Evolutionary conservation across 768 basidiomycete genomes (phyloP).

Genomic region (Kockovaella imperatae): DNA sequence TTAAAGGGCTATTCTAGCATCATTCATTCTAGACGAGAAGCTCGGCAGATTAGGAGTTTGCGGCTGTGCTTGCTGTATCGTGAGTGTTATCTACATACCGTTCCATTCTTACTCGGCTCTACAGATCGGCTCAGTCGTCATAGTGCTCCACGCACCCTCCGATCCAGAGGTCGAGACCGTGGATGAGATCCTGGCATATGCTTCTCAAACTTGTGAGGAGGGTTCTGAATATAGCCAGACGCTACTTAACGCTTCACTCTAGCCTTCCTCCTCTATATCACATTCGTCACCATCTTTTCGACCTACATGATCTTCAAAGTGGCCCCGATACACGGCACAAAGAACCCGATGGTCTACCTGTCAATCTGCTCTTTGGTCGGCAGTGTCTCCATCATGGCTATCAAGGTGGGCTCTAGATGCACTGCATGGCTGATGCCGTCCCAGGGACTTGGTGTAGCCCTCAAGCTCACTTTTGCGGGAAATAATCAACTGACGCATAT

Average conservation of each 20-base stretch:
- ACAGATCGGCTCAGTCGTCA: conserved; percentile 71
- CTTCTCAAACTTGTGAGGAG: conserved; percentile 76
- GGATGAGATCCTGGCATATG: conserved; percentile 84
- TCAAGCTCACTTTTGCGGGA: conserved; percentile 85
- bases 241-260: background rate
- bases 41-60: conserved; percentile 75
- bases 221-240: background rate
- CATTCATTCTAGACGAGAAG: conserved; percentile 84
- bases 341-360: conserved; percentile 83
- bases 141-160: conserved; percentile 91
- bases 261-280: conserved; percentile 89
- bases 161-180: conserved; percentile 89
- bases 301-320: conserved; percentile 79
- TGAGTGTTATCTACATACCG: conserved; percentile 14
- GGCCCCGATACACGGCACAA: conserved; percentile 75
- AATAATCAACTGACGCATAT: conserved; percentile 92
- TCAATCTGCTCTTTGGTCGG: conserved; percentile 95
- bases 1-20: conserved; percentile 83
- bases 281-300: conserved; percentile 71
- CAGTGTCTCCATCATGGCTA: conserved; percentile 95
- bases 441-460: conserved; percentile 82
- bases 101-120: background rate
- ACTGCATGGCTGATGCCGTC: conserved; percentile 3
- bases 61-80: conserved; percentile 45
- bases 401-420: conserved; percentile 53